A percentile compares a stretch with the other conserved stretches of the same genome.
Evolutionary conservation across 164 flowering plant genomes (phyloP).

Genomic region (Umbellularia californica): DNA sequence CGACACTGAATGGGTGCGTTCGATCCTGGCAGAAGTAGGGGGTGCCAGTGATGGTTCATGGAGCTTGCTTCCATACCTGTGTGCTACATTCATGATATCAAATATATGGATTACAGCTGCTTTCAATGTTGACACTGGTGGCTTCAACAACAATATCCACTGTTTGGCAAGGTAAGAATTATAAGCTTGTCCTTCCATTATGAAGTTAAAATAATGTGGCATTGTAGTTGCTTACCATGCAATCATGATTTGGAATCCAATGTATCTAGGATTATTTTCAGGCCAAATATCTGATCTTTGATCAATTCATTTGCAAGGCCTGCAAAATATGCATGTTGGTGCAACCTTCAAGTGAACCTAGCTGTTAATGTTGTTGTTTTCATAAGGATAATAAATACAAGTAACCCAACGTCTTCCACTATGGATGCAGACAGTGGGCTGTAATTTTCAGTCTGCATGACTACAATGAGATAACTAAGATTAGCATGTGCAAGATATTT

Average conservation of each 20-base stretch:
- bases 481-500: background rate
- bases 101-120: slow-evolving; percentile 77
- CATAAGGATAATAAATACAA: background rate
- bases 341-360: background rate
- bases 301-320: background rate
- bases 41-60: slow-evolving; percentile 88
- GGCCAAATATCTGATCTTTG: background rate
- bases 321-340: background rate
- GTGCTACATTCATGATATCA: slow-evolving; percentile 84
- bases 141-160: slow-evolving; percentile 89
- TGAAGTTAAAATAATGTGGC: background rate
- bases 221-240: background rate
- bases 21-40: slow-evolving; percentile 74
- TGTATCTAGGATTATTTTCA: background rate
- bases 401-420: background rate
- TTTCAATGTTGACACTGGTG: slow-evolving; percentile 82
- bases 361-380: background rate
- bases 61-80: slow-evolving; percentile 80
- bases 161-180: slow-evolving; percentile 74
- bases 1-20: slow-evolving; percentile 85
- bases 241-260: background rate
- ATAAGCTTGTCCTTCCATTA: background rate
- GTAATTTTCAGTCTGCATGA: background rate
- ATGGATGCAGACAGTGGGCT: background rate
- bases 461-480: background rate